Conservation (phyloP, 495 filamentous ascomycete species). For the Usnea hakonensis region DNA sequence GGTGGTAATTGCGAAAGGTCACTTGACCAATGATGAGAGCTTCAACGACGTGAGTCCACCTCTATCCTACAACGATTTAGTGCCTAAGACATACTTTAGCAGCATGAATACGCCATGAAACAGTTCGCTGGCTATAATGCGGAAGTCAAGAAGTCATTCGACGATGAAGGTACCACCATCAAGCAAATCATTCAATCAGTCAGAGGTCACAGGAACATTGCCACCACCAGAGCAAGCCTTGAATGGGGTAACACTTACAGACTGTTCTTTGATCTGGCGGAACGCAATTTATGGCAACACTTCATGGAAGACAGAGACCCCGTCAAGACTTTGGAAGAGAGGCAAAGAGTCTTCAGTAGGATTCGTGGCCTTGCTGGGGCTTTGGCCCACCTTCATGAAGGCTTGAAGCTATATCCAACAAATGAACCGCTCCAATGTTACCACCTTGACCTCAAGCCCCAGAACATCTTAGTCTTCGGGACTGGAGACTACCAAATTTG, state of each 20-base stretch:
- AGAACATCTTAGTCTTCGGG: conserved; percentile 11
- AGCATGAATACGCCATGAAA: conserved; percentile 3
- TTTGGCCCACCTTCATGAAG: conserved; percentile 4
- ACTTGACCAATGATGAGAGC: not conserved
- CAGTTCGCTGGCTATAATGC: not conserved
- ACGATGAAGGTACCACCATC: not conserved
- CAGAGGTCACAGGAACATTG: conserved; percentile 1
- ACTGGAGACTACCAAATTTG: not conserved
- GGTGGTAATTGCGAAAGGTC: conserved; percentile 3
- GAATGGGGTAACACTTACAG: not conserved
- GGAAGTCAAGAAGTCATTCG: conserved; percentile 3
- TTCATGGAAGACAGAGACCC: not conserved
- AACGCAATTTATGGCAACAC: conserved; percentile 8
- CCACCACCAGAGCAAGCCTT: conserved; percentile 7
- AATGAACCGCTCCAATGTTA: conserved; percentile 3
- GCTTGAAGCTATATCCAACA: not conserved
- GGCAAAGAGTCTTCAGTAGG: not conserved
- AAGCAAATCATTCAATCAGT: conserved; percentile 1
- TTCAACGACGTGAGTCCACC: not conserved
- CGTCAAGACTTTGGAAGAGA: not conserved
- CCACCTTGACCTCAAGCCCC: conserved; percentile 10
- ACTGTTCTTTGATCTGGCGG: conserved; percentile 10
- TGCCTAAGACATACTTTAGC: not conserved
- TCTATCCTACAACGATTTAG: not conserved
- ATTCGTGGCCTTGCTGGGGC: conserved; percentile 5